Evolutionary conservation across 257 asterid genomes (phyloP), one percentile per base, ranked within the genome.

Genomic region (Scutellaria barbata): DNA sequence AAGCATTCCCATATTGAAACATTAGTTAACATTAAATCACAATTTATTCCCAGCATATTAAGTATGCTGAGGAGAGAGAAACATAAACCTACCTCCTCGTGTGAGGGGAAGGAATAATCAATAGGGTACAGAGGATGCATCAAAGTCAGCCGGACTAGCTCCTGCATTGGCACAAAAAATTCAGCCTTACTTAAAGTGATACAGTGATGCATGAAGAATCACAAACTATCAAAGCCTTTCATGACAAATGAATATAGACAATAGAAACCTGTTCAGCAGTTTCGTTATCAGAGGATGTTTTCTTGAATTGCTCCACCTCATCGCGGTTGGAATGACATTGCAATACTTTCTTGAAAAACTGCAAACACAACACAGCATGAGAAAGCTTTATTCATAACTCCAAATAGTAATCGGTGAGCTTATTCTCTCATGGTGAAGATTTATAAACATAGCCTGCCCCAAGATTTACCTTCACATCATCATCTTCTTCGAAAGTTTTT

Each of bases 21-120:
- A 56, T 30, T 53, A 46, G 39, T 42, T 37, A 57, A 55, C 42
- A 14, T 39, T 69, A 70, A 17, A n/a, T 41, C 40, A 39, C 13
- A 33, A 60, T 45, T 54, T 60, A 46, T 66, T 46, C 5, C 14
- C 1, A 18, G 50, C 5, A 9, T 67, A 11, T 57, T 1, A 45
- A 11, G 54, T 66, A 73, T 37, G 62, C 45, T 1, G 20, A 58
- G n/a, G 59, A 63, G 58, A 18, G n/a, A 71, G 20, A 63, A 57
- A 20, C 22, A 10, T 5, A 37, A 16, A 47, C 79, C 0, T 71
- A 92, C 99, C 90, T 92, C 97, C 47, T 89, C 90, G 16, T 89
- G 77, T 17, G 98, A 92, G 13, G 99, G 99, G 68, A 95, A 84
- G 10, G 89, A 76, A 83, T 89, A 95, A 65, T 95, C 97, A 37